Conservation (phyloP, 2,329 filamentous ascomycete genomes). For the Scortechinia acanthostroma region DNA sequence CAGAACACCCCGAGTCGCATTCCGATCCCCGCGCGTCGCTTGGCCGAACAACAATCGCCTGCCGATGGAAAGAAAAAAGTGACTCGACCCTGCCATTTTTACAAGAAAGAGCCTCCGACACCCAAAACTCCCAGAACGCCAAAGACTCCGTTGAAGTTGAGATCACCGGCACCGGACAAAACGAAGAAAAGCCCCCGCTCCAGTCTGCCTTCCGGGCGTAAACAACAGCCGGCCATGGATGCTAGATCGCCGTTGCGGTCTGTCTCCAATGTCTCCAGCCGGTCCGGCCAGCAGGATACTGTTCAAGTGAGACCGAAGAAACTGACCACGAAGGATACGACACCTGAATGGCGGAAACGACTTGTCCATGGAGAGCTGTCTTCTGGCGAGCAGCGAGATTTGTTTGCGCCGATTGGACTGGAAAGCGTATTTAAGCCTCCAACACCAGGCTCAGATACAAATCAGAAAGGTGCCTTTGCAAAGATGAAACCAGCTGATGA, state of each 20-base stretch:
- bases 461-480: background rate
- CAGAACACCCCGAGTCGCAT: slow-evolving; percentile 1
- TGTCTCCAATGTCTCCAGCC: background rate
- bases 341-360: background rate
- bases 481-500: background rate
- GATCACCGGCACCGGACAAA: background rate
- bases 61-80: background rate
- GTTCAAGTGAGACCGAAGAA: background rate
- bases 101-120: background rate
- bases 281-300: background rate
- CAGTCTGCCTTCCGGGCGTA: background rate
- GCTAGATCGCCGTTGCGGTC: background rate
- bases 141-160: background rate
- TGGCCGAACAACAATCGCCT: background rate
- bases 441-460: background rate
- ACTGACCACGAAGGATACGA: background rate
- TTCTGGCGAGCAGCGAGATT: background rate
- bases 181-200: background rate
- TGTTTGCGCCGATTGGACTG: background rate
- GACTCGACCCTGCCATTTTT: background rate
- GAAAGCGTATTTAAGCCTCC: slow-evolving; percentile 1
- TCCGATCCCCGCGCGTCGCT: background rate
- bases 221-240: background rate
- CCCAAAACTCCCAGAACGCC: background rate
- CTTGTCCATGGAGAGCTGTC: background rate